Conservation (phyloP, 495 filamentous ascomycete species). For the Thermothielavioides terrestris region DNA sequence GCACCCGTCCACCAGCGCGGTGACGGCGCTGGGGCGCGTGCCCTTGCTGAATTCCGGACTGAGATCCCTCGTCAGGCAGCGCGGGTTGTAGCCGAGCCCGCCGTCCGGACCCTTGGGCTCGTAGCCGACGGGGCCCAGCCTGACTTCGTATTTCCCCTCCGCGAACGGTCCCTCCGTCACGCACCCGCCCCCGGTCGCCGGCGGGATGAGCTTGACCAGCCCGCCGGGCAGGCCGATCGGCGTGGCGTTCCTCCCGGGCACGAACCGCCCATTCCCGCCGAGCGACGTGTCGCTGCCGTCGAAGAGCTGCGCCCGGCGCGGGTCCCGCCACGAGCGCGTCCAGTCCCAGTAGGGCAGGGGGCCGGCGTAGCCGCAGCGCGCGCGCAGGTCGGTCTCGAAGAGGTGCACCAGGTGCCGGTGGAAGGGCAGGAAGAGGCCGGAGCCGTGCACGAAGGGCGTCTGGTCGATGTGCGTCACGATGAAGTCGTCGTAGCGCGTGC, state of each 20-base stretch:
- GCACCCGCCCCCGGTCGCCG: conserved; percentile 36
- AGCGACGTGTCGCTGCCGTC: conserved; percentile 48
- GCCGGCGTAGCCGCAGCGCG: conserved; percentile 58
- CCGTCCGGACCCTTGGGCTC: conserved; percentile 2
- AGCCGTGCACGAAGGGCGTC: conserved; percentile 45
- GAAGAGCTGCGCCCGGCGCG: conserved; percentile 46
- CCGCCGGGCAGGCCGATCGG: not conserved
- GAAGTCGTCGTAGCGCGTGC: conserved; percentile 52
- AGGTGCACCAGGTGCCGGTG: conserved; percentile 54
- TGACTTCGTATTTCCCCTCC: not conserved
- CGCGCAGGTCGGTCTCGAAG: conserved; percentile 53
- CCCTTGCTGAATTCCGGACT: conserved; percentile 21
- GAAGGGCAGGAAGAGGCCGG: conserved; percentile 56
- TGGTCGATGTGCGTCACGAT: conserved; percentile 53
- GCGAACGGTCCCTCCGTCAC: conserved; percentile 14
- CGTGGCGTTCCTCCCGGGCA: conserved; percentile 17
- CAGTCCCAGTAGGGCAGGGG: conserved; percentile 50
- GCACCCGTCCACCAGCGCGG: conserved; percentile 13
- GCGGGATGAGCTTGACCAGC: conserved; percentile 14
- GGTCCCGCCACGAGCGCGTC: conserved; percentile 35
- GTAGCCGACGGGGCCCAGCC: conserved; percentile 5
- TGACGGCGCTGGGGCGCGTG: conserved; percentile 12
- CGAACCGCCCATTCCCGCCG: conserved; percentile 46
- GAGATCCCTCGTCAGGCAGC: conserved; percentile 56
- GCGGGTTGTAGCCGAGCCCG: conserved; percentile 37